Percentiles rank a stretch among this genome's conserved stretches.
These are phyloP conservation scores for Xylaria castorea DNA, from an alignment of 495 filamentous ascomycete genomes.

Conservation along the genomic window DNA sequence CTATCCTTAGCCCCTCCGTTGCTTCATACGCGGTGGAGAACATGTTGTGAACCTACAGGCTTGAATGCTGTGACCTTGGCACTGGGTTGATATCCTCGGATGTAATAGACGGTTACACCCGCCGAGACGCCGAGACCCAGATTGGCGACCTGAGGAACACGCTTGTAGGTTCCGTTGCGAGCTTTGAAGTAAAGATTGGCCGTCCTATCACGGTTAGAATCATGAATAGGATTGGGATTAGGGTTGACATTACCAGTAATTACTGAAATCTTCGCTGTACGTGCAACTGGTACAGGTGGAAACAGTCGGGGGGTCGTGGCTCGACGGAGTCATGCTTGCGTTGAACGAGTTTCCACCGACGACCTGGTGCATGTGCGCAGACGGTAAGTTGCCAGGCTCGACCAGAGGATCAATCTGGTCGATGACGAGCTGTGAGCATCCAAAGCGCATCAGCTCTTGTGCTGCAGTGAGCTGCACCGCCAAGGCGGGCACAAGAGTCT, in stretches of 20 bases:
- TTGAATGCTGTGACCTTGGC: slow-evolving; percentile 56
- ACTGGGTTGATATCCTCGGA: slow-evolving; percentile 53
- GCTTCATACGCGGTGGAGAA: slow-evolving; percentile 31
- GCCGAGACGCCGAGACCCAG: slow-evolving; percentile 49
- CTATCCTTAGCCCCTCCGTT: slow-evolving; percentile 25
- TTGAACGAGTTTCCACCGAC: slow-evolving; percentile 53
- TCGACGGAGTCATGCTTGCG: slow-evolving; percentile 46
- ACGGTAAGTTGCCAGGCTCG: slow-evolving; percentile 47
- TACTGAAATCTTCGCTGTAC: slow-evolving; percentile 50
- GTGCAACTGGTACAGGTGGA: slow-evolving; percentile 51
- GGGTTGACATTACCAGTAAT: slow-evolving; percentile 54
- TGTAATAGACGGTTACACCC: slow-evolving; percentile 58
- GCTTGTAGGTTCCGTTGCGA: slow-evolving; percentile 54
- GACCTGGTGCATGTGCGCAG: slow-evolving; percentile 52
- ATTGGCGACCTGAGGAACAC: slow-evolving; percentile 56
- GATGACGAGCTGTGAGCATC: slow-evolving; percentile 52
- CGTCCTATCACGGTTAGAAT: background rate
- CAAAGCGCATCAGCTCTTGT: slow-evolving; percentile 56
- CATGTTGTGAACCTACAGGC: slow-evolving; percentile 39
- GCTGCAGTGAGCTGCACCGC: slow-evolving; percentile 44
- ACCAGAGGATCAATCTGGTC: slow-evolving; percentile 54
- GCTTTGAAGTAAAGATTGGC: slow-evolving; percentile 48
- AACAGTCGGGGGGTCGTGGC: slow-evolving; percentile 43
- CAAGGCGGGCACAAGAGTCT: slow-evolving; percentile 38
- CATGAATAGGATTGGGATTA: slow-evolving; percentile 13